Conservation (phyloP, 495 filamentous ascomycete genomes). For the Trichodelitschia bisporula region DNA sequence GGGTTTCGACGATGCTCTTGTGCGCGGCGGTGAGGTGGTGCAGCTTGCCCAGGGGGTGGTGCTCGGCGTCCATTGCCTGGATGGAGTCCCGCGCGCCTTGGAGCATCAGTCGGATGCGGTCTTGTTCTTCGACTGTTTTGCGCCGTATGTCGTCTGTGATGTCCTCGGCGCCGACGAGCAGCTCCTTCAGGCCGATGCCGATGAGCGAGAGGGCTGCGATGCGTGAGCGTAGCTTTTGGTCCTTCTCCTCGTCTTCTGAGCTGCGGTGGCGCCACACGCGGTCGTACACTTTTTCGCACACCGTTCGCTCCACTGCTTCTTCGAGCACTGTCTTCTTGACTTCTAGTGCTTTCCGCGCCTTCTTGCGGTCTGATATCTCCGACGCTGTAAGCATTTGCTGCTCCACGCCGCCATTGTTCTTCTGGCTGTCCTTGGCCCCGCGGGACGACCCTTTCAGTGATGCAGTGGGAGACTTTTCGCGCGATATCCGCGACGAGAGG, state of each 20-base stretch:
- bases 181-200: slow-evolving; percentile 65
- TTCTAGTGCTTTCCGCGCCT: slow-evolving; percentile 51
- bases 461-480: slow-evolving; percentile 30
- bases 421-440: slow-evolving; percentile 16
- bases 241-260: slow-evolving; percentile 82
- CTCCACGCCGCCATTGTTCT: slow-evolving; percentile 21
- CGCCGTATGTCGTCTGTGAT: slow-evolving; percentile 22
- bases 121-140: slow-evolving; percentile 24
- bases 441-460: slow-evolving; percentile 18
- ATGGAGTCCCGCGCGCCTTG: slow-evolving; percentile 49
- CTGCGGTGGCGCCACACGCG: slow-evolving; percentile 76
- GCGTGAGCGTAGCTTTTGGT: slow-evolving; percentile 85
- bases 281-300: slow-evolving; percentile 69
- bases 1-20: slow-evolving; percentile 79
- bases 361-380: slow-evolving; percentile 57
- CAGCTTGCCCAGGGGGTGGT: slow-evolving; percentile 77
- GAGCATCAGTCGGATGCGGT: slow-evolving; percentile 47
- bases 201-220: slow-evolving; percentile 78
- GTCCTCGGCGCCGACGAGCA: slow-evolving; percentile 48
- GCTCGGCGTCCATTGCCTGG: slow-evolving; percentile 61
- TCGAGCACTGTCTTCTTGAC: slow-evolving; percentile 53
- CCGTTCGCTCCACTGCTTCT: slow-evolving; percentile 72
- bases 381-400: slow-evolving; percentile 83
- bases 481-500: slow-evolving; percentile 47
- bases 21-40: slow-evolving; percentile 70